Evolutionary conservation across 2,329 filamentous ascomycete genomes (phyloP).

Genomic region (Thelonectria olida): DNA sequence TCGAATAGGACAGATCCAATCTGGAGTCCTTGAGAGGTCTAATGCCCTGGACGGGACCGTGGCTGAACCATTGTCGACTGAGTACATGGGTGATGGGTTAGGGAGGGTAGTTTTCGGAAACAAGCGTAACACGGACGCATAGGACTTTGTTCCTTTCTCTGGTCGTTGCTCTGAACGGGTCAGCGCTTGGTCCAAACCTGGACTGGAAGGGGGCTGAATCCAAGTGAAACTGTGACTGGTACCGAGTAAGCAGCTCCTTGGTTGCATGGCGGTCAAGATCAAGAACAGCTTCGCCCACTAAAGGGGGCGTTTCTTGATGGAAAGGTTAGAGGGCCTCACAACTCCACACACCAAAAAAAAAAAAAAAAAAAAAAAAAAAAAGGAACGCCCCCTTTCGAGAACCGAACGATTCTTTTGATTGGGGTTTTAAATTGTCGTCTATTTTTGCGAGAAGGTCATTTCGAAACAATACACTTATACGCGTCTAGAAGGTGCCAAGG

Average conservation of each 20-base stretch:
- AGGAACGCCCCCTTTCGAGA: too few species aligned
- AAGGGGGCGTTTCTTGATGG: not conserved
- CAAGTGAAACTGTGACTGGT: not conserved
- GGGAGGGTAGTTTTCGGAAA: not conserved
- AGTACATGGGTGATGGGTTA: not conserved
- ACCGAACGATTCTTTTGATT: not conserved
- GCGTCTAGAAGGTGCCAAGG: conserved; percentile 4
- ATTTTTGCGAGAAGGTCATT: conserved; percentile 1
- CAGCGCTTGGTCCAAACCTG: not conserved
- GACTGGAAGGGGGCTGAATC: not conserved
- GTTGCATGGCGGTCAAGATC: not conserved
- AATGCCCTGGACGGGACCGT: not conserved
- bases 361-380: too few species aligned
- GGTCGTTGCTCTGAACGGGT: not conserved
- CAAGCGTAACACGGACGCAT: too few species aligned
- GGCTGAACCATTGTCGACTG: not conserved
- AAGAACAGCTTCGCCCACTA: not conserved
- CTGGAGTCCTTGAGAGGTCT: not conserved
- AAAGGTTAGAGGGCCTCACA: not conserved
- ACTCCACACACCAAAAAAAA: too few species aligned
- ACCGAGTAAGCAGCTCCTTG: not conserved
- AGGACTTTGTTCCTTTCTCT: too few species aligned
- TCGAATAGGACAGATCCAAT: not conserved
- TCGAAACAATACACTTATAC: conserved; percentile 3
- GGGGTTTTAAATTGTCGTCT: not conserved